Conservation (phyloP, 257 asterid genomes). For the Capsicum pubescens region DNA sequence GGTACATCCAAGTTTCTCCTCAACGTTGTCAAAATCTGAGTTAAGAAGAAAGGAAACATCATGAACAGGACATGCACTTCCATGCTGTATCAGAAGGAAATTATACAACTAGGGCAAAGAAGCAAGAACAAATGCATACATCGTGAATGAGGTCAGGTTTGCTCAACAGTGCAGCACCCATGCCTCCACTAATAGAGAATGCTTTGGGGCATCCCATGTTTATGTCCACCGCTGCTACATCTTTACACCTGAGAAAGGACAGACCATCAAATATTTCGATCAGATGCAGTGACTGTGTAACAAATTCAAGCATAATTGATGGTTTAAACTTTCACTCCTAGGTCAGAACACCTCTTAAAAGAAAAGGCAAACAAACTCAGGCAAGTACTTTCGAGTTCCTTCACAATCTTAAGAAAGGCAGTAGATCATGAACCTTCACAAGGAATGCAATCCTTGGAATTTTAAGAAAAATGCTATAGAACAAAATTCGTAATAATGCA, state of each 20-base stretch:
- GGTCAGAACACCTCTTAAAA: neutral
- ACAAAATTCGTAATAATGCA: neutral
- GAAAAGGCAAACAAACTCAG: neutral
- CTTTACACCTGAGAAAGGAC: conserved; percentile 67
- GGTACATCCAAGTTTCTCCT: conserved; percentile 78
- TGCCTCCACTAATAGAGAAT: conserved; percentile 93
- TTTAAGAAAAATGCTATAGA: neutral
- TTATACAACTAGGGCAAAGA: conserved; percentile 15
- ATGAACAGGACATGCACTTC: neutral
- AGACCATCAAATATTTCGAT: conserved; percentile 6
- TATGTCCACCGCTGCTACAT: conserved; percentile 90
- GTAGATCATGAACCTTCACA: neutral
- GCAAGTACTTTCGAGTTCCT: neutral
- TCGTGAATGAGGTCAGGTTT: conserved; percentile 96
- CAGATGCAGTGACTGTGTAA: neutral
- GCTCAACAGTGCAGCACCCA: conserved; percentile 92
- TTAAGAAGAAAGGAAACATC: conserved; percentile 27
- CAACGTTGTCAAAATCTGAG: conserved; percentile 84
- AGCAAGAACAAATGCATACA: conserved; percentile 47
- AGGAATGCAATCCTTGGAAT: neutral
- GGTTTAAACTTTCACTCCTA: neutral
- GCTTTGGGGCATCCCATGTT: conserved; percentile 98
- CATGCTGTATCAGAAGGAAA: conserved; percentile 26
- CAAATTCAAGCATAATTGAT: neutral
- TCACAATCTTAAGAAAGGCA: neutral